phyloP scores from a whole-genome alignment of 179 eudicot species.

The Spergularia azorica region DNA sequence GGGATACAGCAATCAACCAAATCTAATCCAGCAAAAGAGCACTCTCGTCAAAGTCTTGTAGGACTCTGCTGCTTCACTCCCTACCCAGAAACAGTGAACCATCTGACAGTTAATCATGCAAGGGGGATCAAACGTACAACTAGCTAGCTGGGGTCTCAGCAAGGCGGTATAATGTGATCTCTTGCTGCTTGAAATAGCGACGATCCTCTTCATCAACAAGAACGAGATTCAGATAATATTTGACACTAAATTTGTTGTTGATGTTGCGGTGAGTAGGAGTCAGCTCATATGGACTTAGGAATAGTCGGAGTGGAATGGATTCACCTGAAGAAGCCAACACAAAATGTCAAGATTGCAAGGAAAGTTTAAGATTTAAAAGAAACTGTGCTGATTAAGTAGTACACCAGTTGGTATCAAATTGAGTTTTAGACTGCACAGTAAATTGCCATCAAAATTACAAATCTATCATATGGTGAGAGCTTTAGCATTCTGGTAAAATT shows the following conservation, averaged over 20 bases:
- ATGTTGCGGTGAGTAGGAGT: slow-evolving; percentile 91
- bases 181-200: slow-evolving; percentile 96
- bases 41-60: neutral
- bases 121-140: neutral
- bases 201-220: slow-evolving; percentile 98
- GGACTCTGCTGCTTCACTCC: neutral
- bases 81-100: slow-evolving; percentile 7
- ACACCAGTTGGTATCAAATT: neutral
- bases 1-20: slow-evolving; percentile 14
- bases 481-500: neutral
- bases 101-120: slow-evolving; percentile 7
- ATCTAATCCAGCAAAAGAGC: slow-evolving; percentile 9
- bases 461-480: neutral
- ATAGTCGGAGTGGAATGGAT: slow-evolving; percentile 91
- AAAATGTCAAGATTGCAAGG: neutral
- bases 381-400: neutral
- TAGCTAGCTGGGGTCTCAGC: slow-evolving; percentile 46
- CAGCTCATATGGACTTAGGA: slow-evolving; percentile 92
- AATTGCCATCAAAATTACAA: neutral
- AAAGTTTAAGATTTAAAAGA: neutral
- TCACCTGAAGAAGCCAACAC: slow-evolving; percentile 55
- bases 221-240: slow-evolving; percentile 87
- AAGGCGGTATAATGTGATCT: slow-evolving; percentile 80
- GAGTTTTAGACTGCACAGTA: neutral
- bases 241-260: slow-evolving; percentile 96